phyloP scores from a whole-genome alignment of 1,139 yeast genomes.

The Scheffersomyces titani region DNA sequence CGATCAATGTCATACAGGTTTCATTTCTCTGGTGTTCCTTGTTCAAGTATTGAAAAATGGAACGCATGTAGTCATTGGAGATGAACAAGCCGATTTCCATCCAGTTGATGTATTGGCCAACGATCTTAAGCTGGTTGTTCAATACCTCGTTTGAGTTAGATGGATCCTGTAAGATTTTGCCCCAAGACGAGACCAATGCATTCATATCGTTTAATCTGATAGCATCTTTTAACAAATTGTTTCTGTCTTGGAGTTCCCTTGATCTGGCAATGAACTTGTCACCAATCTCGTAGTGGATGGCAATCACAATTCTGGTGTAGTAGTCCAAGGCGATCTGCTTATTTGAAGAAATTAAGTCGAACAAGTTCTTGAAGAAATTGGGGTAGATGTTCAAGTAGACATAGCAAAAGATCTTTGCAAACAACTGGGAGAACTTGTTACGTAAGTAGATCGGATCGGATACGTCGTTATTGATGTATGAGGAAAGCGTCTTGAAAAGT shows the following conservation, averaged over 20 bases:
- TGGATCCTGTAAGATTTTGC: constrained; percentile 47
- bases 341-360: constrained; percentile 33
- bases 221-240: constrained; percentile 73
- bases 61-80: constrained; percentile 60
- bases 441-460: constrained; percentile 64
- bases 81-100: constrained; percentile 84
- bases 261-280: constrained; percentile 81
- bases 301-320: constrained; percentile 69
- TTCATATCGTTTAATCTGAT: constrained; percentile 78
- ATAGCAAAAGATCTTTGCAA: constrained; percentile 69
- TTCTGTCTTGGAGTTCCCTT: constrained; percentile 61
- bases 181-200: constrained; percentile 70
- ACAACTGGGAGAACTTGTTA: constrained; percentile 76
- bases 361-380: constrained; percentile 66
- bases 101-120: constrained; percentile 93
- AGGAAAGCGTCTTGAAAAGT: constrained; percentile 40
- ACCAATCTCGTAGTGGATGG: constrained; percentile 89
- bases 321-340: constrained; percentile 67
- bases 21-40: constrained; percentile 48
- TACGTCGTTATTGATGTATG: constrained; percentile 26
- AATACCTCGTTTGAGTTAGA: constrained; percentile 47
- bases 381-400: constrained; percentile 68
- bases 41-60: constrained; percentile 64
- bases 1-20: constrained; percentile 75
- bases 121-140: constrained; percentile 60